Evolutionary conservation across 805 yeast species (phyloP), one percentile per base, ranked within the genome.

Genomic region (Ogataea methylovora): DNA sequence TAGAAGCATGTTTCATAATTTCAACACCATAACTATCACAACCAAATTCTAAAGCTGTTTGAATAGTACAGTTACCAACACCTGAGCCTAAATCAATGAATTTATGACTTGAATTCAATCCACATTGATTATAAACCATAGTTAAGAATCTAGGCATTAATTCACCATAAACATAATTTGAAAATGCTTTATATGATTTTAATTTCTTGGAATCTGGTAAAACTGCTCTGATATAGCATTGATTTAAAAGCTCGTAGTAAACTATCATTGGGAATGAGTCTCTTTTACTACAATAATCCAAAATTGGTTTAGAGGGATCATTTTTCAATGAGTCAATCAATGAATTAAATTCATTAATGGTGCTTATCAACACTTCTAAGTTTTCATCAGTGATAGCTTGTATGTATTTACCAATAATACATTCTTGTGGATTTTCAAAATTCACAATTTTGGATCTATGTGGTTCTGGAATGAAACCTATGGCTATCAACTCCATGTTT

Each of bases 71-170:
- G 51, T 88, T 88, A 0, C 96, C 97, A 12, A 88, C 96, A 12
- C 97, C 97, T 0, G 95, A 85, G 0, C 97, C 97, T 17, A 88
- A 63, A 57, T 88, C 97, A 41, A 88, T 76, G 48, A 86, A 87
- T n/a, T 65, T 71, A 29, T 73, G 70, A 2, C 56, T 58, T 2
- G 73, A 65, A 24, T 61, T 55, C 32, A 87, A 58, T 1, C 67
- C 69, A 32, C 86, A 79, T 45, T 76, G 65, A 5, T 61, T 52
- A 48, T 79, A 82, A 4, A 84, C 80, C 44, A 68, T 74, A 27
- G 86, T 70, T 27, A 84, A 64, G 45, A 88, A 84, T 5, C 67
- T 62, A 1, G 97, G 97, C 52, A 88, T 64, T 38, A 88, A 61
- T 56, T 88, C 97, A 8, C 97, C 97, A 54, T 88, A 88, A 1